Evolutionary conservation across 805 yeast genomes (phyloP).

Genomic region (Zygoascus ofunaensis): DNA sequence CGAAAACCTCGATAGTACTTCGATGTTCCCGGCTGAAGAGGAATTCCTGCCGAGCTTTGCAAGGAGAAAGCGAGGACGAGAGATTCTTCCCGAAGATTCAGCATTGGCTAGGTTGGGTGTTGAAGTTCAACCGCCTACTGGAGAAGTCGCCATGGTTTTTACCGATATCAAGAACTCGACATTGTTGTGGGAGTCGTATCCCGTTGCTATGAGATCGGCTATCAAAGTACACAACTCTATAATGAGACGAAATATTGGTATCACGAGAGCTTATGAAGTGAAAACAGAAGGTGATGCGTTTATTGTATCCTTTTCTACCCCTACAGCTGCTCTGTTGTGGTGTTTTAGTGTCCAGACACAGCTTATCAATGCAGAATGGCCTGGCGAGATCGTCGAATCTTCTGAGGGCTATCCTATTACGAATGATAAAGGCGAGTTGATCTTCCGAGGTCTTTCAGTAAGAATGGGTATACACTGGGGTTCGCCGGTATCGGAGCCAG

Average conservation of each 20-base stretch:
- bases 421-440: constrained; percentile 47
- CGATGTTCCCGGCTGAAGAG: constrained; percentile 20
- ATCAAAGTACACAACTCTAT: constrained; percentile 87
- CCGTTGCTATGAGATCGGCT: constrained; percentile 93
- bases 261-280: constrained; percentile 96
- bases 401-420: constrained; percentile 75
- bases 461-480: constrained; percentile 99
- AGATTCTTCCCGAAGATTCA: constrained; percentile 58
- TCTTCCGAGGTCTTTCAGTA: constrained; percentile 85
- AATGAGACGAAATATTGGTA: constrained; percentile 87
- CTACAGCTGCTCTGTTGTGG: constrained; percentile 86
- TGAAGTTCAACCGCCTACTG: constrained; percentile 91
- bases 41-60: constrained; percentile 24
- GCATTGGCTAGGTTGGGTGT: constrained; percentile 65
- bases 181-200: constrained; percentile 82
- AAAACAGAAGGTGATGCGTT: constrained; percentile 99
- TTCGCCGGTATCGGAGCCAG: constrained; percentile 89
- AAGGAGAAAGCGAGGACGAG: constrained; percentile 41
- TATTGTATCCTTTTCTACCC: constrained; percentile 93
- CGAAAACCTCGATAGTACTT: constrained; percentile 1
- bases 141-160: constrained; percentile 89
- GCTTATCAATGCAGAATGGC: constrained; percentile 85
- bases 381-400: constrained; percentile 75
- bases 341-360: constrained; percentile 88
- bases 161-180: constrained; percentile 97